Percentiles rank a stretch among this genome's conserved stretches.
phyloP scores from a whole-genome alignment of 495 filamentous ascomycete species.

The Penicillium canescens region DNA sequence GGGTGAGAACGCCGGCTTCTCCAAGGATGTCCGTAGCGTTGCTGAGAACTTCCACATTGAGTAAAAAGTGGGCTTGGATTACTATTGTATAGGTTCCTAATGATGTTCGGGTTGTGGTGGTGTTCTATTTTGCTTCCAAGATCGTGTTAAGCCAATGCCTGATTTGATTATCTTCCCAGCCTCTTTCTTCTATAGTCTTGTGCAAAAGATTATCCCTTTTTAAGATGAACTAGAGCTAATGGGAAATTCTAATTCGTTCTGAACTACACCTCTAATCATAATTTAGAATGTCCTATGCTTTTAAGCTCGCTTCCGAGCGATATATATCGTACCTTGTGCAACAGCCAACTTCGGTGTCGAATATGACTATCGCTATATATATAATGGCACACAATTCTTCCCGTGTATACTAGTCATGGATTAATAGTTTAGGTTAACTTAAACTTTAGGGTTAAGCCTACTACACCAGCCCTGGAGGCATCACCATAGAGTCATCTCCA shows the following conservation, averaged over 20 bases:
- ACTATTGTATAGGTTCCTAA: slow-evolving; percentile 45
- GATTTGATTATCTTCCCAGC: slow-evolving; percentile 13
- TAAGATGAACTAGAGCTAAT: no score
- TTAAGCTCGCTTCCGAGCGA: no score
- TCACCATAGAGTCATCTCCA: slow-evolving; percentile 13
- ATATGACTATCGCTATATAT: no score
- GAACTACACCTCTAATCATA: no score
- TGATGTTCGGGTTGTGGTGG: slow-evolving; percentile 40
- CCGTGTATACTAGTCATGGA: no score
- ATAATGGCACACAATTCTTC: no score
- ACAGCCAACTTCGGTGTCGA: no score
- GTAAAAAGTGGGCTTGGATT: slow-evolving; percentile 41
- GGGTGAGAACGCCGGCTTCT: slow-evolving; percentile 76
- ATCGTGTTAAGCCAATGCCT: slow-evolving; percentile 24
- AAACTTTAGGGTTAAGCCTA: background rate
- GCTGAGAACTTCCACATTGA: slow-evolving; percentile 82
- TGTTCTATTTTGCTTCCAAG: slow-evolving; percentile 17
- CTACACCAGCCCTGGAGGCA: background rate
- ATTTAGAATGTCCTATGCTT: no score
- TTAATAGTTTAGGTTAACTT: no score
- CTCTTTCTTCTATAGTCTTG: background rate
- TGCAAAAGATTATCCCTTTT: background rate
- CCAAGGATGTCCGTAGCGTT: slow-evolving; percentile 84
- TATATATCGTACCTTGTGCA: no score
- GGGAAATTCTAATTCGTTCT: no score